Percentiles rank a stretch among this genome's conserved stretches.
Conservation (phyloP, 2,329 filamentous ascomycete species). For the Curvularia verruculosa region DNA sequence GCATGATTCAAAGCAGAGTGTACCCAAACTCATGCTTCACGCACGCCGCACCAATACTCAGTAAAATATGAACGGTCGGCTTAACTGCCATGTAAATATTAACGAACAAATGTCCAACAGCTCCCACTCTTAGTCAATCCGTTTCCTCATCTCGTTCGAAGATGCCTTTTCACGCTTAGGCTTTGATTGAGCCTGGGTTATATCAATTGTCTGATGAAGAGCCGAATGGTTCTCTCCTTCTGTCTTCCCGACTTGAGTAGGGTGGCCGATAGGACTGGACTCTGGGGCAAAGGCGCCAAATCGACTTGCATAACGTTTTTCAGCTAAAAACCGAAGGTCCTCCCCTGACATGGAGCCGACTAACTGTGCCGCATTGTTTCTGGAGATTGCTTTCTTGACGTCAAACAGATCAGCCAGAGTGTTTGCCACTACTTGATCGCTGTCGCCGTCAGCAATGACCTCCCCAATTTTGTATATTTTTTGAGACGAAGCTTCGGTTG, state of each 20-base stretch:
- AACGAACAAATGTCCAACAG: not conserved
- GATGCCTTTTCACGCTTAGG: not conserved
- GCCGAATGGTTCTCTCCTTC: not conserved
- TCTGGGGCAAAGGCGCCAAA: not conserved
- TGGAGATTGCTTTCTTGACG: not conserved
- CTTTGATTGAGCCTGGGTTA: not conserved
- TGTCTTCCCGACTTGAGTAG: not conserved
- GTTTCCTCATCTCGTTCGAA: not conserved
- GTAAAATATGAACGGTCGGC: not conserved
- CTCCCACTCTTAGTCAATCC: not conserved
- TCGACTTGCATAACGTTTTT: not conserved
- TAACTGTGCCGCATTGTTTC: not conserved
- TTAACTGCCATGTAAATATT: not conserved
- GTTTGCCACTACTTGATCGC: not conserved
- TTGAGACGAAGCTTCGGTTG: not conserved
- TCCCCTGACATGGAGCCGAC: not conserved
- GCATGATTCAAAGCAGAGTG: no score
- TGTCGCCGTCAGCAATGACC: not conserved
- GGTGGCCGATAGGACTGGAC: not conserved
- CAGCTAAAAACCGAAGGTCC: not conserved
- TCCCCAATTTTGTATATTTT: not conserved
- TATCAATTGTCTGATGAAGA: not conserved
- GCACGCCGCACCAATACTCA: no score
- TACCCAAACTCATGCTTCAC: no score
- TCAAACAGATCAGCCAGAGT: not conserved